A percentile compares a stretch with the other conserved stretches of the same genome.
phyloP scores from a whole-genome alignment of 2,329 filamentous ascomycete species.

The Cladophialophora yegresii region DNA sequence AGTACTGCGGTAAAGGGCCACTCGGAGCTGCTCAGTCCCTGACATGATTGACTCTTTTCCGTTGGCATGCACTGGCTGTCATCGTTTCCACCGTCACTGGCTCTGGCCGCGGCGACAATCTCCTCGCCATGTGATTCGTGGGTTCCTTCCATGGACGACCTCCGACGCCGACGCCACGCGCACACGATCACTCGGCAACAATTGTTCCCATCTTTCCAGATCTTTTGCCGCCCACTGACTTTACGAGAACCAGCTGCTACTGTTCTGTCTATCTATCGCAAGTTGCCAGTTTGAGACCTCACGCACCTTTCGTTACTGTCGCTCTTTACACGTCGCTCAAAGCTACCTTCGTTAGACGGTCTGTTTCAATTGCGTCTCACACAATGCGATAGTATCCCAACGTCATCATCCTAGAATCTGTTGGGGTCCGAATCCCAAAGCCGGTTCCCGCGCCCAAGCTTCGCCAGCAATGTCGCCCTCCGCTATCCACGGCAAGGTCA shows the following conservation, averaged over 20 bases:
- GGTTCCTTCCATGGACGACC: conserved; percentile 15
- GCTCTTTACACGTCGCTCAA: conserved; percentile 8
- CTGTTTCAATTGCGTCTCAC: conserved; percentile 26
- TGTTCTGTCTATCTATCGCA: background rate
- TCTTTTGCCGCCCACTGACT: conserved; percentile 1
- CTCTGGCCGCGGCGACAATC: conserved; percentile 7
- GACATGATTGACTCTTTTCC: conserved; percentile 11
- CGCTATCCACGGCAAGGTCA: conserved; percentile 32
- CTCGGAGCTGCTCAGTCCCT: conserved; percentile 12
- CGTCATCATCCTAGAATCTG: conserved; percentile 21
- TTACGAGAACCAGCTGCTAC: background rate
- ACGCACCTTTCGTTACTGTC: conserved; percentile 10
- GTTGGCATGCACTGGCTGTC: background rate
- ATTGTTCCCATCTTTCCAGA: conserved; percentile 4
- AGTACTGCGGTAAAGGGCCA: no score
- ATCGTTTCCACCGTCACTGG: background rate
- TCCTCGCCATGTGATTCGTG: conserved; percentile 13
- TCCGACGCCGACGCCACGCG: background rate
- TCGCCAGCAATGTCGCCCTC: conserved; percentile 37
- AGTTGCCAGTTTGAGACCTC: background rate
- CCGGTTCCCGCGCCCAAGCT: conserved; percentile 1
- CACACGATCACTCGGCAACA: conserved; percentile 15
- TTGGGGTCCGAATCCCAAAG: conserved; percentile 17
- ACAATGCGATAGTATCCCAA: conserved; percentile 17
- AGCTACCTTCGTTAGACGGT: conserved; percentile 2